A percentile compares a stretch with the other conserved stretches of the same genome.
Conservation (phyloP, 768 basidiomycete genomes). For the Pholiota conissans region DNA sequence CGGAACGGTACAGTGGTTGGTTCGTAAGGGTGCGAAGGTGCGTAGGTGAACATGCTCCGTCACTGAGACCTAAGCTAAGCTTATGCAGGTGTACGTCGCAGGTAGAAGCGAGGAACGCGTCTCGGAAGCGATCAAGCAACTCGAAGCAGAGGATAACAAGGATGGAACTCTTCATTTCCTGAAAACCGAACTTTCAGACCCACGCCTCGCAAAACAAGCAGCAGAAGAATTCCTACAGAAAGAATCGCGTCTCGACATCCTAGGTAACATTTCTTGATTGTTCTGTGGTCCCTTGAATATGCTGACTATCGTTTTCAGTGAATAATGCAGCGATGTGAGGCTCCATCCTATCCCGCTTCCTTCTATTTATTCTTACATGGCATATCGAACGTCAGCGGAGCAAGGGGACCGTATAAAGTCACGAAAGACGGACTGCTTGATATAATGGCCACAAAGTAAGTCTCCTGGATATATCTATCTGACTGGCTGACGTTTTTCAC, state of each 20-base stretch:
- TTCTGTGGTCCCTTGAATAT: neutral
- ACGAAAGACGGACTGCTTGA: conserved; percentile 16
- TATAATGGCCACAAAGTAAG: conserved; percentile 18
- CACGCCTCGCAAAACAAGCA: conserved; percentile 29
- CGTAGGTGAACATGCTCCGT: neutral
- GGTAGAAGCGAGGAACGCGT: conserved; percentile 20
- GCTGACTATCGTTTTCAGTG: conserved; percentile 8
- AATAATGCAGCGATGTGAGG: conserved; percentile 22
- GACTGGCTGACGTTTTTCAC: too few relatives aligned
- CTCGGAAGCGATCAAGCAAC: conserved; percentile 21
- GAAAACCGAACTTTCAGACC: conserved; percentile 39
- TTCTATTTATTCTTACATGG: too few relatives aligned
- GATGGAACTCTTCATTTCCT: conserved; percentile 35
- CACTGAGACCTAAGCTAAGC: too few relatives aligned
- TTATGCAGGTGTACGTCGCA: conserved; percentile 18
- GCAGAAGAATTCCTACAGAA: conserved; percentile 36
- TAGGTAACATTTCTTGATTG: conserved; percentile 27
- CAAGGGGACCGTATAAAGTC: conserved; percentile 11
- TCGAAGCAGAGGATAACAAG: conserved; percentile 31
- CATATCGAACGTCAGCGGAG: conserved; percentile 1
- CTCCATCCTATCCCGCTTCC: neutral
- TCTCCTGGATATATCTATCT: neutral
- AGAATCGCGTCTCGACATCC: conserved; percentile 43
- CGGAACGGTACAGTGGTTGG: conserved; percentile 36
- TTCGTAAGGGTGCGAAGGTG: conserved; percentile 42